Base-by-base conservation (phyloP, 1,139 yeast species). In the Eremothecium gossypii region DNA sequence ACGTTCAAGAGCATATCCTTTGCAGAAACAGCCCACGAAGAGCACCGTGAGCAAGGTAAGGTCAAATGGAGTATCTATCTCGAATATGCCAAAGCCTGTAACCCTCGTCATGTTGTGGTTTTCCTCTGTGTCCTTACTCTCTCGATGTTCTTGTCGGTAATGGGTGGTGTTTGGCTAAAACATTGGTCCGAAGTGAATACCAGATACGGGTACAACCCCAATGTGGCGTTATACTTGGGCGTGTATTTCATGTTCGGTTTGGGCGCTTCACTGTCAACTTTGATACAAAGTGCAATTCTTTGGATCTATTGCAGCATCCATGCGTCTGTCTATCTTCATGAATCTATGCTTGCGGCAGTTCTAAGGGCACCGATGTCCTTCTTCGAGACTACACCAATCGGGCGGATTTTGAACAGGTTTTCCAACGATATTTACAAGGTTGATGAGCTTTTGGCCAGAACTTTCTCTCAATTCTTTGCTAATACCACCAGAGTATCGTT, bases 311-410 rank as follows among this genome's bases (percentile, higher is more conserved):
- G 96, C 62, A 77, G 95, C 2, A 83, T 91, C 53, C 77, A 78
- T 44, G 95, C 94, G 10, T 89, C 96, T 7, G 78, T 70, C 47
- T 74, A 70, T 45, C 71, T 91, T 47, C 98, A 91, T 62, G 75
- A 79, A 49, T 64, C 67, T 27, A 89, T 91, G 97, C 79, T 94
- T 4, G 63, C 65, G 30, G 70, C 87, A 47, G 95, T 91, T 10
- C 66, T 91, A 48, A 73, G 91, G 47, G 95, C 97, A 0, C 98
- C 98, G 47, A 93, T 91, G 98, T 75, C 87, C 31, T 91, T 93
- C 62, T 93, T 93, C 58, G 98, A 93, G 65, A 87, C 96, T 0
- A 91, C 97, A 0, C 99, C 98, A 40, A 76, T 91, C 49, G 98
- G 99, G 31, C 77, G 98, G 63, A 78, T 93, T 46, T 71, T 91